phyloP scores from a whole-genome alignment of 1,139 yeast genomes.

The Kodamaea derodonti region DNA sequence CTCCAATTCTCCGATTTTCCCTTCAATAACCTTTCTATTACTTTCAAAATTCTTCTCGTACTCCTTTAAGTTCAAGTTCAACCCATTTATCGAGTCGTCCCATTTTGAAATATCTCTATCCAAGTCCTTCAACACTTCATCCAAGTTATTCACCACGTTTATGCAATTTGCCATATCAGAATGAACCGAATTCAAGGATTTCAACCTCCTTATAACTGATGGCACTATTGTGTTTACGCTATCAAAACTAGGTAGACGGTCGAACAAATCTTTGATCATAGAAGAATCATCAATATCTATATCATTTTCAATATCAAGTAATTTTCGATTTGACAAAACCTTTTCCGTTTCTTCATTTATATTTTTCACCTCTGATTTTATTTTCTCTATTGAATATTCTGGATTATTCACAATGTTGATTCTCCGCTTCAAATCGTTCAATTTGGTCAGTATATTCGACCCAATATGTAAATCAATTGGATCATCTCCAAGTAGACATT shows the following conservation, averaged over 20 bases:
- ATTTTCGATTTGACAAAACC: conserved; percentile 13
- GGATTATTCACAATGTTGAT: conserved; percentile 38
- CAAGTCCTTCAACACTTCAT: conserved; percentile 30
- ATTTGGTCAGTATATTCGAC: conserved; percentile 19
- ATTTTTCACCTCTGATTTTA: conserved; percentile 17
- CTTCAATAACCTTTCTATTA: conserved; percentile 10
- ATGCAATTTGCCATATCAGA: conserved; percentile 30
- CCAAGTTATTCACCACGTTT: conserved; percentile 28
- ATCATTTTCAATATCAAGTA: conserved; percentile 8
- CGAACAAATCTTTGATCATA: conserved; percentile 38
- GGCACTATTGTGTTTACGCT: conserved; percentile 36
- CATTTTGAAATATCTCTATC: conserved; percentile 35
- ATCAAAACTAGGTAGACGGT: conserved; percentile 34
- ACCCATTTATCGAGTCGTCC: conserved; percentile 33
- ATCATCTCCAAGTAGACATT: conserved; percentile 16
- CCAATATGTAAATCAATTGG: conserved; percentile 2
- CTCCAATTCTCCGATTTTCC: conserved; percentile 6
- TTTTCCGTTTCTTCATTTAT: conserved; percentile 19
- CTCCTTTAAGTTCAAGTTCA: conserved; percentile 35
- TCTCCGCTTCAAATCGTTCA: conserved; percentile 34
- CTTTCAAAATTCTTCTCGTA: conserved; percentile 10
- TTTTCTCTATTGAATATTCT: conserved; percentile 23
- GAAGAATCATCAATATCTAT: conserved; percentile 3
- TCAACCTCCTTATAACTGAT: conserved; percentile 37
- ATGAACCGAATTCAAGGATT: conserved; percentile 44